Evolutionary conservation across 768 basidiomycete species (phyloP), one percentile per base, ranked within the genome.

Genomic region (Lactarius trivialis): DNA sequence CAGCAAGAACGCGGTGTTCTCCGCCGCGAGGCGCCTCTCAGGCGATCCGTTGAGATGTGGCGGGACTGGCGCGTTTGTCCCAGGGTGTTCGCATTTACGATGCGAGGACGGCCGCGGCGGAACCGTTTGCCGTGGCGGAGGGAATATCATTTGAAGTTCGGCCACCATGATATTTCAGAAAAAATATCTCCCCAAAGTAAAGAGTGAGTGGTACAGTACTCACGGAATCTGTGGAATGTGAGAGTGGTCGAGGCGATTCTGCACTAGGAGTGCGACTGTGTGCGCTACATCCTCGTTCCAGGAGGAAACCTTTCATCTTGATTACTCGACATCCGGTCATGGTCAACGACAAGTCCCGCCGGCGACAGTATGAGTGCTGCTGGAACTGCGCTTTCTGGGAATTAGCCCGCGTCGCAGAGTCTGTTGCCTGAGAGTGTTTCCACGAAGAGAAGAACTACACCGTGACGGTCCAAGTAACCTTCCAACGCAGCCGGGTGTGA

Each of bases 21-120:
- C 70, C 0, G 55, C 60, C 1, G 73, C 76, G 24, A 75, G 26
- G 73, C 67, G 51, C 69, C 71, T 71, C 33, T 74, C 54, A 24
- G 54, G 64, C 24, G 64, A 64, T 19, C 66, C 62, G 19, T 63
- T 45, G 15, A 75, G 69, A 34, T 76, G 72, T 1, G 79, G 77
- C 1, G 77, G 70, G n/a, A 72, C 58, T 7, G 70, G 67, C 9
- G 69, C 63, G 21, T 69, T 55, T 68, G 54, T 73, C 63, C 81
- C 79, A 81, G 54, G 70, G 70, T 0, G 75, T 74, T 19, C 71
- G 64, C 68, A 81, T 80, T 68, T 76, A 81, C 50, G 73, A 69
- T 15, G 76, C 79, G 6, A 81, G 71, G 67, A 81, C 80, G 48
- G 74, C 72, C 2, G 79, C 76, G 7, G 69, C 58, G 21, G 72